Evolutionary conservation across 345 rosid species (phyloP).

Genomic region (Pelargonium nanum): DNA sequence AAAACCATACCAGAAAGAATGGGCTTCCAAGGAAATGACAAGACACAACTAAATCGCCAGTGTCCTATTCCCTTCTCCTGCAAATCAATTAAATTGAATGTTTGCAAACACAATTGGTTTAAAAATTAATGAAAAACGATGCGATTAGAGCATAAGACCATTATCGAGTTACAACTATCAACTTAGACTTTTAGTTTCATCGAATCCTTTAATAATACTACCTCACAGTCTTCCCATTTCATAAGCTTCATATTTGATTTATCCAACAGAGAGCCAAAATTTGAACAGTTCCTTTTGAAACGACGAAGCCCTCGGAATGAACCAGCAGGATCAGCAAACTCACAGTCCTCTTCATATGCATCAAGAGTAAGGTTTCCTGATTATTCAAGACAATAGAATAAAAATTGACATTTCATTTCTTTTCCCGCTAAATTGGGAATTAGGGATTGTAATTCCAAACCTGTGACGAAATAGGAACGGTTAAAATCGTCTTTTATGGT

Average conservation of each 20-base stretch:
- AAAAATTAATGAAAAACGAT: no score
- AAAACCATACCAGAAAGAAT: constrained; percentile 64
- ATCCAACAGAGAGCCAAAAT: constrained; percentile 69
- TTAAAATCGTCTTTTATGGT: constrained; percentile 60
- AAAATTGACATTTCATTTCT: no score
- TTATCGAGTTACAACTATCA: background rate
- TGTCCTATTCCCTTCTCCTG: constrained; percentile 91
- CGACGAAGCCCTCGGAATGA: constrained; percentile 83
- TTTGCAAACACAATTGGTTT: background rate
- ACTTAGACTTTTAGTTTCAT: no score
- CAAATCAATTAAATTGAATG: constrained; percentile 1
- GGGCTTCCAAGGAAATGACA: constrained; percentile 97
- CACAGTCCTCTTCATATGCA: constrained; percentile 82
- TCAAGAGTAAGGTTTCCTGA: constrained; percentile 63
- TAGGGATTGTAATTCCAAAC: constrained; percentile 14
- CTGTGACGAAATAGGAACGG: constrained; percentile 86
- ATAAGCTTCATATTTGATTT: constrained; percentile 80
- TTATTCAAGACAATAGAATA: background rate
- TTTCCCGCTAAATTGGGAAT: background rate
- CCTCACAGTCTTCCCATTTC: constrained; percentile 90
- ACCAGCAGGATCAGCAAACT: constrained; percentile 96
- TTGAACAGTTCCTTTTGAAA: constrained; percentile 83
- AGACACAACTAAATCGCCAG: constrained; percentile 80
- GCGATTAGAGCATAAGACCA: background rate
- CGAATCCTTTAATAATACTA: constrained; percentile 12